Base-by-base conservation (phyloP, 1,284 basidiomycete species). In the Marasmius oreades region DNA sequence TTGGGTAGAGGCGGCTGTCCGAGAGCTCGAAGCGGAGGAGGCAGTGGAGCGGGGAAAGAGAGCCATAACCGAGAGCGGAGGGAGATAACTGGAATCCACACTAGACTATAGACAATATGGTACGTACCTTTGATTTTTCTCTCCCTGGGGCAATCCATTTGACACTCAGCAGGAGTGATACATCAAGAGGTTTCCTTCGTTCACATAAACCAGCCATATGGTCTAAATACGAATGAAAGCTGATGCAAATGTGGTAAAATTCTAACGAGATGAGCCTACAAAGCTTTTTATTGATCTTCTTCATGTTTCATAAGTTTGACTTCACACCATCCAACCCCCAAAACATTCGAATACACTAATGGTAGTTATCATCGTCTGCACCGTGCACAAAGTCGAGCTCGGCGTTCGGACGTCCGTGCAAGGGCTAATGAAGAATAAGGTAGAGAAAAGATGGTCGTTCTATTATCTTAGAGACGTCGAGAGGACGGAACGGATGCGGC, bases 271-370 rank as follows among this genome's bases (percentile, higher is more conserved):
- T 31, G 28, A 31, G n/a, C 47, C n/a, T 18, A 50, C 47, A 33
- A 31, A 50, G 47, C 31, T 31, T 10, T n/a, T 24, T 26, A 26
- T 26, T 50, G 18, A 50, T 50, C 26, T 50, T 11, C 28, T 50
- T 50, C 26, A 50, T n/a, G 24, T 26, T 50, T 50, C 26, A 84
- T 70, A 51, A 84, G 82, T 57, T 80, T 72, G 44, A 82, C 61
- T 78, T 74, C 16, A 82, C 79, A 55, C 80, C 86, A 22, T 82
- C 80, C 57, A 82, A n/a, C 75, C 0, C 86, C 87, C 63, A 86
- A 89, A 2, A 83, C 79, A 73, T 86, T 86, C 0, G 81, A 81
- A 63, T 88, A 88, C 65, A 85, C 65, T 68, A 84, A 84, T 0
- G 84, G 81, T 43, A 85, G 74, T 43, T 26, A 12, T 23, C 51